Base-by-base conservation (phyloP, 805 yeast genomes). In the Candida adriatica region DNA sequence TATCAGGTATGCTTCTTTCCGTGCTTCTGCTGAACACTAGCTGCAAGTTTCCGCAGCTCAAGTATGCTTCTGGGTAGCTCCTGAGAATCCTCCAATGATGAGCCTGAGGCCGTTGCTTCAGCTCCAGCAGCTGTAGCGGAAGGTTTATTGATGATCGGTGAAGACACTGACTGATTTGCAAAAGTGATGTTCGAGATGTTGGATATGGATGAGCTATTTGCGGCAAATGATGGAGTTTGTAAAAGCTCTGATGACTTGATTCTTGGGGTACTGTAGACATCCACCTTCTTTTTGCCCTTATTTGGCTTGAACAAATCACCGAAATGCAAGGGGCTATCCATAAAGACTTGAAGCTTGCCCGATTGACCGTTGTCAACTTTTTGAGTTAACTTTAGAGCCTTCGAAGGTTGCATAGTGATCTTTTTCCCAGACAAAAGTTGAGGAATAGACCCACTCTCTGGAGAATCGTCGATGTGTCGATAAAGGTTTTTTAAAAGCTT, bases 161-260 rank as follows among this genome's bases (percentile, higher is more conserved):
- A 37, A 5, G 36, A 30, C 2, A 33, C 17, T 6, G 40, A 29
- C 13, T 41, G 34, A 14, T 26, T 43, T 17, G 50, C 55, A 38
- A 48, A 50, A 4, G 55, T 50, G 3, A 48, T 37, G 30, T 44
- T 50, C 2, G 53, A 47, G 11, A 50, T 10, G 19, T 38, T 48
- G 7, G 54, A 49, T 10, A 48, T 43, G 2, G 45, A 33, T 2
- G 54, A 43, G n/a, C 45, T 42, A 29, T 46, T 46, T 20, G 33
- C 42, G 6, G 29, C 33, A 29, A 38, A 51, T 6, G 53, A 46
- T 13, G 56, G 56, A 1, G 56, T 51, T 24, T 51, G 53, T 8
- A 46, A 25, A 18, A 49, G n/a, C 6, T 48, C 48, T 16, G 52
- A 46, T 8, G 56, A 51, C 31, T 49, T 51, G 6, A 54, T 53